These are phyloP conservation scores for Trichosporon ovoides DNA, from an alignment of 1,284 basidiomycete species.

Conservation along the genomic window DNA sequence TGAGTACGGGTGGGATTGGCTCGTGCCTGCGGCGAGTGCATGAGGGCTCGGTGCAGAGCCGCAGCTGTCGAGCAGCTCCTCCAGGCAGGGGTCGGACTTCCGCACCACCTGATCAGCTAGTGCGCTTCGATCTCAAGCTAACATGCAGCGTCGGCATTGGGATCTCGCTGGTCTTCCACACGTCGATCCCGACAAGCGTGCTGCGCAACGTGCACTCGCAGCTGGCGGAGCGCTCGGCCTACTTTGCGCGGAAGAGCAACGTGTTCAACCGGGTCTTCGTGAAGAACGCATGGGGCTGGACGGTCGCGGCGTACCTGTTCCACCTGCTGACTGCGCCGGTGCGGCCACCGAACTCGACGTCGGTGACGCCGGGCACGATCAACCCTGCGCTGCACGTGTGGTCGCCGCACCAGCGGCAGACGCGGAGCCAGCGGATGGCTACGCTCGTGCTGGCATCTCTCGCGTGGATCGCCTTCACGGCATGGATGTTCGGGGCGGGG, in stretches of 20 bases:
- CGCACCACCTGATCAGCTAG: neutral
- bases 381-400: slow-evolving; percentile 51
- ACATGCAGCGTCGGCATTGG: slow-evolving; percentile 31
- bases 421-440: slow-evolving; percentile 51
- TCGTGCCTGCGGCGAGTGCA: neutral
- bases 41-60: no score
- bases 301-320: slow-evolving; percentile 60
- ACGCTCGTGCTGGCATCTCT: slow-evolving; percentile 63
- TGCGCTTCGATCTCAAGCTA: neutral
- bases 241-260: slow-evolving; percentile 79
- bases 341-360: neutral
- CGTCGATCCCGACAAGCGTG: slow-evolving; percentile 27
- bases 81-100: no score
- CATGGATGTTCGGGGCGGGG: slow-evolving; percentile 88
- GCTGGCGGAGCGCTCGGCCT: slow-evolving; percentile 47
- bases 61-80: no score
- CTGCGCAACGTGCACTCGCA: slow-evolving; percentile 54
- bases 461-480: slow-evolving; percentile 70
- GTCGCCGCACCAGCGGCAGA: slow-evolving; percentile 46
- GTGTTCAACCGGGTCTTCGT: slow-evolving; percentile 79
- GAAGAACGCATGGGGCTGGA: slow-evolving; percentile 91
- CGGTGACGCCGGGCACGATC: neutral
- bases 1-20: slow-evolving; percentile 19
- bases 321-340: slow-evolving; percentile 35
- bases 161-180: slow-evolving; percentile 60